Evolutionary conservation across 805 yeast species (phyloP), one percentile per base, ranked within the genome.

Genomic region (Cyberlindnera saturnus): DNA sequence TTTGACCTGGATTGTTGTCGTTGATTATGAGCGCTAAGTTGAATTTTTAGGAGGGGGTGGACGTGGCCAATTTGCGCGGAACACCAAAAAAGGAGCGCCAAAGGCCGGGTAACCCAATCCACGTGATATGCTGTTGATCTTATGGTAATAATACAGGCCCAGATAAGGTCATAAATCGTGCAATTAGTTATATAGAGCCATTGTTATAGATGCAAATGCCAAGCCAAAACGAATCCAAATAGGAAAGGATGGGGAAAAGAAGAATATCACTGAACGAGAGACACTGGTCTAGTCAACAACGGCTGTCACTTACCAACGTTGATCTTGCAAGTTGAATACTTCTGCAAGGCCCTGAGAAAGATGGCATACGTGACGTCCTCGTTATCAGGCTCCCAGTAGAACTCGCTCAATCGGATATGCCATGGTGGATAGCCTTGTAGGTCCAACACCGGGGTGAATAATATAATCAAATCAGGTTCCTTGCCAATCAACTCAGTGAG

Each of bases 361-460:
- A 88, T 93, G 13, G 90, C 82, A 61, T 90, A 90, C 32, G 79
- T 75, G 38, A 88, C 95, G 43, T 75, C 79, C 46, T 74, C 79
- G 62, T 89, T 89, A 61, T 87, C 96, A 3, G 84, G 83, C 58
- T 88, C 91, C 86, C 95, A 86, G 65, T 82, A 90, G 57, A 93
- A 79, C 60, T 93, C 99, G 6, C 89, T 77, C 41, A 95, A 74
- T 49, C 99, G 76, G 31, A 88, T 78, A 59, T 91, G 98, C 99
- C 99, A 93, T 26, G 99, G 99, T 17, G 98, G 98, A 62, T 82
- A 93, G 15, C 96, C 97, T 63, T 89, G 95, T 39, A 93, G 73
- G 60, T 89, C 95, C 49, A 93, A 70, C 11, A 73, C 71, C n/a
- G 97, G 96, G 17, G 88, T 88, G 61, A 91, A 93, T 41, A 86